phyloP scores from a whole-genome alignment of 306 rosid genomes.

The barrel medic (Medicago truncatula) region DNA sequence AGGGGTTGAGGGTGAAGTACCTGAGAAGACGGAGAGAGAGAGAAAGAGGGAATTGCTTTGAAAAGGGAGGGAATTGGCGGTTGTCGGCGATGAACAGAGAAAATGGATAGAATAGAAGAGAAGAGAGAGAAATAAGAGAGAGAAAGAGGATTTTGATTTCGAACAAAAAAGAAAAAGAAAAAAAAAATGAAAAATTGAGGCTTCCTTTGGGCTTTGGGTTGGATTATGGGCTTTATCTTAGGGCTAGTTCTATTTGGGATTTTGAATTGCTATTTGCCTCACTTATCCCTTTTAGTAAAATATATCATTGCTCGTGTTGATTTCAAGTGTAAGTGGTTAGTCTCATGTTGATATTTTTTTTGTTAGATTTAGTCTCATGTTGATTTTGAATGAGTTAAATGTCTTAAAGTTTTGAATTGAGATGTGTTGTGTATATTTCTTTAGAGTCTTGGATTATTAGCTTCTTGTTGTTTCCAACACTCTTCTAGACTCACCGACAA shows the following conservation, averaged over 20 bases:
- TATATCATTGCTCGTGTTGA: too few relatives aligned
- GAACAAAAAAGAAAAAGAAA: background rate
- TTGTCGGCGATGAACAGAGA: slow-evolving; percentile 49
- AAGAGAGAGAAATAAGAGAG: slow-evolving; percentile 31
- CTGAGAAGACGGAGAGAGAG: slow-evolving; percentile 28
- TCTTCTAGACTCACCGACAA: background rate
- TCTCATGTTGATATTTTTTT: too few relatives aligned
- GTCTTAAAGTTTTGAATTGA: too few relatives aligned
- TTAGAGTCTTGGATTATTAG: background rate
- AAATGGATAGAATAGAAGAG: slow-evolving; percentile 34
- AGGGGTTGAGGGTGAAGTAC: slow-evolving; percentile 27
- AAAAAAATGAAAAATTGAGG: background rate
- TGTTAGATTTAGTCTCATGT: too few relatives aligned
- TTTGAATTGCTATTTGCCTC: background rate
- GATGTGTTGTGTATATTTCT: background rate
- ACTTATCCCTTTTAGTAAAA: background rate
- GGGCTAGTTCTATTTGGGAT: background rate
- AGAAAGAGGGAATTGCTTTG: slow-evolving; percentile 35
- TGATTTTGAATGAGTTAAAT: too few relatives aligned
- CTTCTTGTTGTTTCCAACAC: background rate
- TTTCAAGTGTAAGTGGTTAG: too few relatives aligned
- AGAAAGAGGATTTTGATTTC: slow-evolving; percentile 37
- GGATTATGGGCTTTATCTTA: background rate
- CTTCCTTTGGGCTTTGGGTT: background rate
- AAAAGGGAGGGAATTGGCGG: slow-evolving; percentile 53